These are phyloP conservation scores for Berkeleyomyces rouxiae DNA, from an alignment of 2,329 filamentous ascomycete genomes.

Conservation along the genomic window DNA sequence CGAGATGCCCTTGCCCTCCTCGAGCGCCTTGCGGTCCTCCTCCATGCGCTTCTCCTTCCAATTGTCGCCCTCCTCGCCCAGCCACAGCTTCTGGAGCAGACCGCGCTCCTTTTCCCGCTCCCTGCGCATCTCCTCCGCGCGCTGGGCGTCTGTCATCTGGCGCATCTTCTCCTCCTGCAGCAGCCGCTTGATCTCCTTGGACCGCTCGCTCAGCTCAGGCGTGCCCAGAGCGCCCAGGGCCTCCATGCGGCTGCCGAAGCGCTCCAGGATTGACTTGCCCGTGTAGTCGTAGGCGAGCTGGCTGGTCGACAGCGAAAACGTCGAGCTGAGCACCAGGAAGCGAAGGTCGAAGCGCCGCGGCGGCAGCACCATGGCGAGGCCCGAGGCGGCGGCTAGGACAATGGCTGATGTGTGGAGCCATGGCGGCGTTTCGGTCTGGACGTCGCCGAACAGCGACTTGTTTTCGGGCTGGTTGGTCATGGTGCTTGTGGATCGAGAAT, in stretches of 20 bases:
- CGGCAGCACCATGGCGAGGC: constrained; percentile 33
- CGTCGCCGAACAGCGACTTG: background rate
- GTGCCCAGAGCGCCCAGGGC: constrained; percentile 23
- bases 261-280: constrained; percentile 33
- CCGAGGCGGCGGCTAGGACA: constrained; percentile 29
- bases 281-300: constrained; percentile 41
- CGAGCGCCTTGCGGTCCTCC: constrained; percentile 35
- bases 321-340: constrained; percentile 31
- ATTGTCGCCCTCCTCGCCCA: constrained; percentile 37
- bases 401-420: constrained; percentile 32
- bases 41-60: constrained; percentile 37
- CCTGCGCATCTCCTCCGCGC: constrained; percentile 20
- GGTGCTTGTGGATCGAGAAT: background rate
- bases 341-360: constrained; percentile 36
- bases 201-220: constrained; percentile 40
- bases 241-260: constrained; percentile 27
- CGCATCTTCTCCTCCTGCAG: constrained; percentile 30
- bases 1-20: constrained; percentile 38
- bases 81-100: constrained; percentile 35
- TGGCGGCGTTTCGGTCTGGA: constrained; percentile 18
- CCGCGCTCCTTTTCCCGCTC: constrained; percentile 17
- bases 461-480: background rate
- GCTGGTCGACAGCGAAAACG: constrained; percentile 36
- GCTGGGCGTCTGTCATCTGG: constrained; percentile 20
- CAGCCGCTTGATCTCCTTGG: constrained; percentile 29